Base-by-base conservation (phyloP, 75 land plant genomes). In the Pseudotsuga menziesii region DNA sequence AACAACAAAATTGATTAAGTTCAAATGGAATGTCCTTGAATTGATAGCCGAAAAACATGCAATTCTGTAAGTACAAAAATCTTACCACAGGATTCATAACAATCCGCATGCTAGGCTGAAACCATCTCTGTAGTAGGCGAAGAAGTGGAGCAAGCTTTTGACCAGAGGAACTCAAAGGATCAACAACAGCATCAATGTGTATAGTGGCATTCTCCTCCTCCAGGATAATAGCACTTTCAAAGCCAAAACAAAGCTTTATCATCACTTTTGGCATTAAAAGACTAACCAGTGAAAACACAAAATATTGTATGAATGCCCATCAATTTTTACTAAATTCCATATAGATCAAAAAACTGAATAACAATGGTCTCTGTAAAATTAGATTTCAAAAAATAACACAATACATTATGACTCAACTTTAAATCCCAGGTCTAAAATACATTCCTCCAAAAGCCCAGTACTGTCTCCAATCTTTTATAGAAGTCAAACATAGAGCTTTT, bases 101-200 rank as follows among this genome's bases (percentile, higher is more conserved):
- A 78, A 97, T 89, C 25, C 99, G 81, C 94, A 97, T 86, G 89
- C 93, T 97, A 44, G 99, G 93, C 23, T 88, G 92, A 75, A 94
- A 54, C 81, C 84, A 86, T 74, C 88, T 96, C 76, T 83, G 83
- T 11, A 97, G 79, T 73, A 91, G 63, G 55, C 85, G 81, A 22
- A 97, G 90, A 72, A 97, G 84, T 26, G 99, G 90, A 52, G 95
- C 77, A 19, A 97, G 75, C 85, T 90, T 97, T 62, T 97, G 99
- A 48, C 90, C 98, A 11, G 81, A 74, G 55, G 95, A 75, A 78
- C 99, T 97, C 74, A 97, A 77, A 57, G 99, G 99, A 87, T 97
- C 97, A 86, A 97, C 80, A 56, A 97, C 95, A 35, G 98, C 98
- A 91, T 97, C 99, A 69, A 97, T 88, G 66, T 97, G 99, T 35